Percentiles rank a stretch among this genome's conserved stretches.
Evolutionary conservation across 1,139 yeast species (phyloP).

Genomic region (Blastobotrys persicus): DNA sequence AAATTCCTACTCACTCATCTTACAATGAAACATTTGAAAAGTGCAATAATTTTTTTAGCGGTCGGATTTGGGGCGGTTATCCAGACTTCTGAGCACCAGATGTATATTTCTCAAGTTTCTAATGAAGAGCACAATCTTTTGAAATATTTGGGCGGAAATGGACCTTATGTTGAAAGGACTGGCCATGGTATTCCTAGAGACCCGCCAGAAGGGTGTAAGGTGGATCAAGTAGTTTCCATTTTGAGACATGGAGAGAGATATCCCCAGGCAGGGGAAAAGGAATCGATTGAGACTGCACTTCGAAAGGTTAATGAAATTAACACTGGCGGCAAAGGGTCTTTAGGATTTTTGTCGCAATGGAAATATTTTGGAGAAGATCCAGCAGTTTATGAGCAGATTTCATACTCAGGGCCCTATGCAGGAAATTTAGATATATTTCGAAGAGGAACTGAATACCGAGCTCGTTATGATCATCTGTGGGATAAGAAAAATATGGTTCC

Average conservation of each 20-base stretch:
- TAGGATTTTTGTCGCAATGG: constrained; percentile 42
- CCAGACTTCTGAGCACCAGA: neutral
- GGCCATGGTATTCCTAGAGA: constrained; percentile 40
- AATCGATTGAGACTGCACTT: neutral
- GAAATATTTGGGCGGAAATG: constrained; percentile 13
- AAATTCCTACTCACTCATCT: too few relatives aligned
- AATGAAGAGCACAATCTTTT: constrained; percentile 6
- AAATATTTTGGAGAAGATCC: constrained; percentile 34
- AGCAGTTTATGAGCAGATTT: constrained; percentile 31
- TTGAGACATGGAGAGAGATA: constrained; percentile 74
- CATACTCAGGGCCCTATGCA: constrained; percentile 37
- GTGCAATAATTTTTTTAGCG: neutral
- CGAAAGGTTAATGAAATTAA: constrained; percentile 16
- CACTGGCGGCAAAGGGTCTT: constrained; percentile 31
- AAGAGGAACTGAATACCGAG: constrained; percentile 37
- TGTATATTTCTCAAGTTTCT: neutral
- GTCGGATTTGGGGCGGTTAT: neutral
- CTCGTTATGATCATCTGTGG: constrained; percentile 40
- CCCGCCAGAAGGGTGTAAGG: constrained; percentile 50
- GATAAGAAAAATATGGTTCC: constrained; percentile 38
- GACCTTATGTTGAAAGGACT: constrained; percentile 15
- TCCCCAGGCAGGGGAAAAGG: constrained; percentile 38
- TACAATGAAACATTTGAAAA: too few relatives aligned
- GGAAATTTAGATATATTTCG: constrained; percentile 35
- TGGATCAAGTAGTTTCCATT: constrained; percentile 62